Conservation (phyloP, 768 basidiomycete genomes). For the Termitomyces sp. region DNA sequence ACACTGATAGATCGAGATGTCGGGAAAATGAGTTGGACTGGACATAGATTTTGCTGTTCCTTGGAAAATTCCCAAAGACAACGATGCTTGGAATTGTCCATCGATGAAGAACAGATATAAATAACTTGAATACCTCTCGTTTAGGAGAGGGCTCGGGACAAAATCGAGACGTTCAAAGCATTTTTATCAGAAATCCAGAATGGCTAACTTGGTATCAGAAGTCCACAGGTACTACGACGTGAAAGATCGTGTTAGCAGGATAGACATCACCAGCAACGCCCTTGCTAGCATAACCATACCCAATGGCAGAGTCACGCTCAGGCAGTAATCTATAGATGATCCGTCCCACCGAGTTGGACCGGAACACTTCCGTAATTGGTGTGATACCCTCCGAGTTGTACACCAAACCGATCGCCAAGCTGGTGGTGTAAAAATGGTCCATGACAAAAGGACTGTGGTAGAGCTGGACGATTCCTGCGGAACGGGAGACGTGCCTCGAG, state of each 20-base stretch:
- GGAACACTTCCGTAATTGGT: conserved; percentile 13
- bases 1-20: neutral
- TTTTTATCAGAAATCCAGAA: neutral
- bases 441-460: conserved; percentile 15
- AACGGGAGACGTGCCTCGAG: conserved; percentile 14
- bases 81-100: neutral
- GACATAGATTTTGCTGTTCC: too few species aligned
- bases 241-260: neutral
- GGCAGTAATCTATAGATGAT: neutral
- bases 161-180: neutral
- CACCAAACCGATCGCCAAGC: conserved; percentile 2
- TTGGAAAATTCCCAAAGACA: neutral
- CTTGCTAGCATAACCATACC: conserved; percentile 6
- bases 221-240: neutral
- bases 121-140: neutral
- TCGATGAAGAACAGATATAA: neutral
- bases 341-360: neutral
- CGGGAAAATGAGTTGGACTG: neutral
- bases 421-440: conserved; percentile 25
- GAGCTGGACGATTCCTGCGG: conserved; percentile 16
- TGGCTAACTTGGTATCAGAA: neutral
- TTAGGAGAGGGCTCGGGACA: neutral
- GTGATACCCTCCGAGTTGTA: conserved; percentile 12
- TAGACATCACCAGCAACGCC: conserved; percentile 8
- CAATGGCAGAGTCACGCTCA: neutral